Conservation (phyloP, 257 asterid species). For the Linderniella brevidens region DNA sequence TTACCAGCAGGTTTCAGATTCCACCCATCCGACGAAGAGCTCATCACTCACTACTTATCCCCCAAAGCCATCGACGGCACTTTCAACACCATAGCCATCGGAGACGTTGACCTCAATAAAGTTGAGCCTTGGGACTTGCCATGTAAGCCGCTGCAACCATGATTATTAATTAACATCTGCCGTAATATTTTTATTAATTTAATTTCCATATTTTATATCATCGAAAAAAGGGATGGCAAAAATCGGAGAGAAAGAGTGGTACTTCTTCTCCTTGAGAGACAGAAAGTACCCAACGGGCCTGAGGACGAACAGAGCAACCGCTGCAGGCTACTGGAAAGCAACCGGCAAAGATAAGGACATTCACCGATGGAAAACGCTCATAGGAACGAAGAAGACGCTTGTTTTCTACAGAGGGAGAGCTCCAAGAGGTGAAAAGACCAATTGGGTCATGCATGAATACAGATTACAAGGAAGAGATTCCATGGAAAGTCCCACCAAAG, state of each 20-base stretch:
- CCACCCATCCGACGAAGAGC: constrained; percentile 72
- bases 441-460: constrained; percentile 76
- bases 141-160: constrained; percentile 55
- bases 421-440: constrained; percentile 49
- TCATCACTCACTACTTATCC: constrained; percentile 42
- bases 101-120: constrained; percentile 62
- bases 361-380: constrained; percentile 23
- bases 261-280: constrained; percentile 53
- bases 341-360: constrained; percentile 67
- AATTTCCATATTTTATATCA: background rate
- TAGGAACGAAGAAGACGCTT: constrained; percentile 70
- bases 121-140: constrained; percentile 91
- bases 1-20: constrained; percentile 70
- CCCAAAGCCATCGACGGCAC: constrained; percentile 26
- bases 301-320: constrained; percentile 70
- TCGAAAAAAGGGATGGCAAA: constrained; percentile 42
- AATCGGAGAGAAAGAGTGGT: constrained; percentile 73
- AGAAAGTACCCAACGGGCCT: constrained; percentile 63
- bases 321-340: constrained; percentile 74
- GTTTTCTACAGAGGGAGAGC: constrained; percentile 68
- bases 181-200: too few species aligned
- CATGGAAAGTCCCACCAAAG: constrained; percentile 21
- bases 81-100: constrained; percentile 30
- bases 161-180: too few species aligned
- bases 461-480: constrained; percentile 39